Evolutionary conservation across 257 asterid genomes (phyloP), one percentile per base, ranked within the genome.

Genomic region (Scutellaria baicalensis): DNA sequence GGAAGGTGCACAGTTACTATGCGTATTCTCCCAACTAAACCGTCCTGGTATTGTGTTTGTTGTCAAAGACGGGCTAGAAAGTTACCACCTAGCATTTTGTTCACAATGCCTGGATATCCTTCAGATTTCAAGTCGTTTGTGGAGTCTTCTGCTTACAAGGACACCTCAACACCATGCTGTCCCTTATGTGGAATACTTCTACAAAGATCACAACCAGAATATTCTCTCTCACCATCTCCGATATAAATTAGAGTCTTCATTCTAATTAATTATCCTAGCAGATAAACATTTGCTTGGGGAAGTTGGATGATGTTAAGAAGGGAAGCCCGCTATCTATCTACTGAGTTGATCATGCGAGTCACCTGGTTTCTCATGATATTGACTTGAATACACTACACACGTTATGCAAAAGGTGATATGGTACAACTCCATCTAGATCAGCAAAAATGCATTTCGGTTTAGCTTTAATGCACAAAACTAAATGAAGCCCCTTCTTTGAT

Each of bases 131-230:
- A 77, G 65, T 71, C 78, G 59, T 76, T 64, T 59, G 3, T 73
- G 10, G 67, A 79, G 47, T 75, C 81, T 45, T 57, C 77, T 33
- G 12, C 76, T 33, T 62, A 48, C 57, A 75, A 64, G 47, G 74
- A 74, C 52, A 73, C 77, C 52, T 47, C 73, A 42, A 71, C 80
- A 69, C 96, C 97, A 55, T 76, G 81, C n/a, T 93, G 97, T 69
- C 91, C 94, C 67, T 84, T 86, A 52, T 91, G 99, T 62, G 97
- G 99, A 69, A 82, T 83, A 80, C 92, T 89, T 71, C 55, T 91
- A 33, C 95, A 86, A 76, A 83, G 93, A 81, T 77, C 66, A 71
- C 96, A 82, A 57, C 96, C 95, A 40, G 91, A 79, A 35, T 76
- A 83, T 69, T 73, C 84, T 49, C 93, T 93, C 54, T 86, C 95